Evolutionary conservation across 495 filamentous ascomycete genomes (phyloP).

Genomic region (Aspergillus avenaceus): DNA sequence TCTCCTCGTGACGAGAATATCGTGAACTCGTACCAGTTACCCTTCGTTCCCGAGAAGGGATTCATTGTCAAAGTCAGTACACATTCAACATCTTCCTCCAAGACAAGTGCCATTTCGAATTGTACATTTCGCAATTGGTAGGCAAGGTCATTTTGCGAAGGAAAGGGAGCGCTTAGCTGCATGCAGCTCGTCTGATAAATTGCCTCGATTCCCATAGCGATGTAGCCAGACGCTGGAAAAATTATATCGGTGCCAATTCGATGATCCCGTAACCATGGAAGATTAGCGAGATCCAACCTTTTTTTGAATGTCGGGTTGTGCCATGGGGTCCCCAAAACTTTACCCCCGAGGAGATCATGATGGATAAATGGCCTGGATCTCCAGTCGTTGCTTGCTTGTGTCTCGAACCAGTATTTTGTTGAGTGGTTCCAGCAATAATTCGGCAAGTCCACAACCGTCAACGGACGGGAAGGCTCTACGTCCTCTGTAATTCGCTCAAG

Average conservation of each 20-base stretch:
- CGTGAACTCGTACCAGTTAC: neutral
- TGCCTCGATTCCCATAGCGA: conserved; percentile 47
- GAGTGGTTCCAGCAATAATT: conserved; percentile 24
- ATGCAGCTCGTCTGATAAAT: conserved; percentile 18
- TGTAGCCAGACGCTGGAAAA: conserved; percentile 43
- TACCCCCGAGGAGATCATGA: conserved; percentile 42
- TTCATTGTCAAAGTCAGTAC: conserved; percentile 2
- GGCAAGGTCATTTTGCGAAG: neutral
- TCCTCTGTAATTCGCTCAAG: neutral
- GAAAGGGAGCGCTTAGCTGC: neutral
- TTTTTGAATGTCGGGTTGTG: conserved; percentile 38
- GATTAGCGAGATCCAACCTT: conserved; percentile 29
- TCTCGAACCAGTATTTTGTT: conserved; percentile 43
- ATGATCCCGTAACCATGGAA: conserved; percentile 51
- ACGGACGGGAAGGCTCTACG: neutral
- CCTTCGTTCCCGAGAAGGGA: conserved; percentile 18
- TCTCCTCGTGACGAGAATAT: conserved; percentile 10
- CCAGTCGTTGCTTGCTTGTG: conserved; percentile 31
- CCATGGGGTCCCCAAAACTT: conserved; percentile 29
- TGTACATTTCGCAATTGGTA: conserved; percentile 1
- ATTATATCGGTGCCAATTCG: conserved; percentile 30
- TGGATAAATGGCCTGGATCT: conserved; percentile 38
- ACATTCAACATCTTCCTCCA: neutral
- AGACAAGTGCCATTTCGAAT: neutral
- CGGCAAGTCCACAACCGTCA: conserved; percentile 17